These are phyloP conservation scores for Kickxella alabastrina DNA, from an alignment of 192 early-diverging fungal genomes.

Conservation along the genomic window DNA sequence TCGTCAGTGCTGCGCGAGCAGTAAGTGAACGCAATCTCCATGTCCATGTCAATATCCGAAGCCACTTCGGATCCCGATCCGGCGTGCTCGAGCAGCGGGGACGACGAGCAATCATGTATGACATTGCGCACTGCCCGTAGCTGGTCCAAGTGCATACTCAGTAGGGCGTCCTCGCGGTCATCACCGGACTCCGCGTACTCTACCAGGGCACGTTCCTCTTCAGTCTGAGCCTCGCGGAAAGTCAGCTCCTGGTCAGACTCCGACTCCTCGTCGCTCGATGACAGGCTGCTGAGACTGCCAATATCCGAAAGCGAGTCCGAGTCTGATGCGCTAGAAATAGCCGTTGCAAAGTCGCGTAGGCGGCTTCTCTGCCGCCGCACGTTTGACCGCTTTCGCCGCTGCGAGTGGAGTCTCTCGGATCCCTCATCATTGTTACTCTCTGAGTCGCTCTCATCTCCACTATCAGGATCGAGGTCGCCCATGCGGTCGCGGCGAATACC, in stretches of 20 bases:
- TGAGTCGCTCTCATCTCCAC: slow-evolving; percentile 42
- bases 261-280: slow-evolving; percentile 6
- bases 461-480: slow-evolving; percentile 10
- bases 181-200: slow-evolving; percentile 9
- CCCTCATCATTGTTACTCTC: slow-evolving; percentile 17
- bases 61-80: slow-evolving; percentile 6
- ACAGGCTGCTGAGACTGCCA: slow-evolving; percentile 5
- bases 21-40: slow-evolving; percentile 33
- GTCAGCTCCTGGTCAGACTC: slow-evolving; percentile 43
- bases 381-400: slow-evolving; percentile 3
- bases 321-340: not conserved
- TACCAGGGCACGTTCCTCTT: slow-evolving; percentile 27
- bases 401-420: no score
- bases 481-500: slow-evolving; percentile 7
- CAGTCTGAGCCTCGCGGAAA: slow-evolving; percentile 36
- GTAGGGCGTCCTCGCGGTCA: slow-evolving; percentile 39
- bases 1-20: slow-evolving; percentile 9
- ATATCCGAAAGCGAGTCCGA: slow-evolving; percentile 3
- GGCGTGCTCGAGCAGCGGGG: slow-evolving; percentile 24
- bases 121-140: slow-evolving; percentile 40
- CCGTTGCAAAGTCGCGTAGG: not conserved
- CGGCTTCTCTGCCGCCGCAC: slow-evolving; percentile 1
- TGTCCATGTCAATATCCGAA: slow-evolving; percentile 10
- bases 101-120: slow-evolving; percentile 31
- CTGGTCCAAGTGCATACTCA: slow-evolving; percentile 47